Evolutionary conservation across 2,329 filamentous ascomycete genomes (phyloP), one percentile per base, ranked within the genome.

Genomic region (Penicillium sp.): DNA sequence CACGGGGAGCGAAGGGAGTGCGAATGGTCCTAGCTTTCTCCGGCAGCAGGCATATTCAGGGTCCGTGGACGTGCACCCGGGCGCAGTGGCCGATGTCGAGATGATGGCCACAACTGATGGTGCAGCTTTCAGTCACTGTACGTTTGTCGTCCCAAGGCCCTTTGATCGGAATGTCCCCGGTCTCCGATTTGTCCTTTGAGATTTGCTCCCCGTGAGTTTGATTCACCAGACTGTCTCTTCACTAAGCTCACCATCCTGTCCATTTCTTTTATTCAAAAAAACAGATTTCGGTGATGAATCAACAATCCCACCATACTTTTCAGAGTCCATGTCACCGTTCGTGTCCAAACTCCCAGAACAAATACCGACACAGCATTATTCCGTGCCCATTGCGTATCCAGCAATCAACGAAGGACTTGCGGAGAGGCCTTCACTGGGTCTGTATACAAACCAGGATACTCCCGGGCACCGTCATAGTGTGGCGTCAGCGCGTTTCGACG

Each of bases 1-100:
- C 40, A 59, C 55, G 13, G 53, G 53, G 12, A 60, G 56, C 48
- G 56, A 56, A 11, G 50, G 39, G 37, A 50, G 46, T 5, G 28
- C 34, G 11, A 35, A 43, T 25, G 37, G 45, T 43, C 35, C 18
- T 35, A 40, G 38, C 13, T 18, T 37, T 41, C 24, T 44, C 12
- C 35, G 25, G 27, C 43, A 33, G 13, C 33, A 42, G 12, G 27
- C 33, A 2, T 48, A 51, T 54, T 47, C 50, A 4, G n/a, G 48
- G 13, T 29, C 48, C 39, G 39, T 50, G 5, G 49, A 33, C 18
- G 35, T 38, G 25, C 48, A 51, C 48, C 45, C 41, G 42, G 36
- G 50, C 13, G 43, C 45, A 24, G 43, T 46, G 12, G n/a, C 25
- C 24, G 33, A 43, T 9, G 41, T 28, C 7, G 25, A 43, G 4